Percentiles rank a stretch among this genome's conserved stretches.
phyloP scores from a whole-genome alignment of 306 rosid genomes.

The Benincasa hispida region DNA sequence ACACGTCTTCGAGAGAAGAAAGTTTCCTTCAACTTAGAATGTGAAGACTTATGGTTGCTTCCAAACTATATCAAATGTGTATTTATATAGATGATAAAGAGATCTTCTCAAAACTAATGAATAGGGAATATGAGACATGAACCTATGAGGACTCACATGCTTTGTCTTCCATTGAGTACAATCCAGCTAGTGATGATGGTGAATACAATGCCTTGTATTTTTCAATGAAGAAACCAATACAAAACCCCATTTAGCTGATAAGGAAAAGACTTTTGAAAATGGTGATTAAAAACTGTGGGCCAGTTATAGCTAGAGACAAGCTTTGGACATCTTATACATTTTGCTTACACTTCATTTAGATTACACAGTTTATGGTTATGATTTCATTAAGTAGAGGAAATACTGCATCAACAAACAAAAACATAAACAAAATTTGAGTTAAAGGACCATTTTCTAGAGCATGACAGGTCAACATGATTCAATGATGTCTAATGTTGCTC shows the following conservation, averaged over 20 bases:
- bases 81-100: not conserved
- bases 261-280: not conserved
- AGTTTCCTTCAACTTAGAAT: not conserved
- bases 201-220: not conserved
- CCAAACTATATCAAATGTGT: not conserved
- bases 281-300: not conserved
- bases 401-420: not conserved
- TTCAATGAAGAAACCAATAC: not conserved
- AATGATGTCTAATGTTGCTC: not conserved
- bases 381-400: not conserved
- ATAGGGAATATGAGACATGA: not conserved
- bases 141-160: not conserved
- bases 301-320: not conserved
- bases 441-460: not conserved
- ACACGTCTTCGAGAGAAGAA: not conserved
- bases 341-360: not conserved
- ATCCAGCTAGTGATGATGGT: not conserved
- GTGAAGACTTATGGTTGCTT: not conserved
- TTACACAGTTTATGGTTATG: not conserved
- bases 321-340: not conserved
- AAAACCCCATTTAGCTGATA: not conserved
- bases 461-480: not conserved
- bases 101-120: not conserved
- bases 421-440: not conserved
- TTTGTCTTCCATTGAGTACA: not conserved